Percentiles rank a stretch among this genome's conserved stretches.
Conservation (phyloP, 805 yeast species). For the Candida alai region DNA sequence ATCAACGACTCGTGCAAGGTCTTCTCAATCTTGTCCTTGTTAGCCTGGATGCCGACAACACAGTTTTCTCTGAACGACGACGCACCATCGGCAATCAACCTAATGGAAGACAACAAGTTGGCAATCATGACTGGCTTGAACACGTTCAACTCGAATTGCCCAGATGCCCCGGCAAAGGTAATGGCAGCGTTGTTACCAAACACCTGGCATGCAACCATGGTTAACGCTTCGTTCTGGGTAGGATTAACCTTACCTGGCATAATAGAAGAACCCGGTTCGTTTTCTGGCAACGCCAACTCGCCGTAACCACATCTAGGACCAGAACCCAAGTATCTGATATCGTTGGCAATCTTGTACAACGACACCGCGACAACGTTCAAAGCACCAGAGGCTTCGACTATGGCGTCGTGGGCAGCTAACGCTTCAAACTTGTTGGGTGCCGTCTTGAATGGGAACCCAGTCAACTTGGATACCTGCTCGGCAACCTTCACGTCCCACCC, state of each 20-base stretch:
- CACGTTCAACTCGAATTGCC: conserved; percentile 97
- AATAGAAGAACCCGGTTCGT: conserved; percentile 98
- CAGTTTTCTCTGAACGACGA: conserved; percentile 91
- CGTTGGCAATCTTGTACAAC: conserved; percentile 94
- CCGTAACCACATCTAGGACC: conserved; percentile 99
- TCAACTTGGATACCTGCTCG: conserved; percentile 74
- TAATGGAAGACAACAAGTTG: conserved; percentile 81
- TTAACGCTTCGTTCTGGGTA: conserved; percentile 97
- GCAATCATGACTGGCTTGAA: conserved; percentile 95
- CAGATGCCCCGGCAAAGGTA: conserved; percentile 97
- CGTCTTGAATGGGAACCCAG: conserved; percentile 85
- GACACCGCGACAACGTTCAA: conserved; percentile 93
- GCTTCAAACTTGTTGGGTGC: conserved; percentile 99
- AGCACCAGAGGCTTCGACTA: conserved; percentile 97
- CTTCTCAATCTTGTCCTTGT: conserved; percentile 80
- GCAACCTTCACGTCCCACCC: conserved; percentile 91
- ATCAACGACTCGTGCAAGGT: conserved; percentile 90
- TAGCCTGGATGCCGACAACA: conserved; percentile 91
- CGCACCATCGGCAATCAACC: conserved; percentile 85
- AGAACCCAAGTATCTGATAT: conserved; percentile 95
- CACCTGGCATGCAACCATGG: conserved; percentile 97
- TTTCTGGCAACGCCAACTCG: conserved; percentile 91
- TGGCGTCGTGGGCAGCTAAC: conserved; percentile 96
- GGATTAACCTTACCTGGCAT: conserved; percentile 99
- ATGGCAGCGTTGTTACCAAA: conserved; percentile 95